phyloP scores from a whole-genome alignment of 1,284 basidiomycete species.

The Moesziomyces sp. region DNA sequence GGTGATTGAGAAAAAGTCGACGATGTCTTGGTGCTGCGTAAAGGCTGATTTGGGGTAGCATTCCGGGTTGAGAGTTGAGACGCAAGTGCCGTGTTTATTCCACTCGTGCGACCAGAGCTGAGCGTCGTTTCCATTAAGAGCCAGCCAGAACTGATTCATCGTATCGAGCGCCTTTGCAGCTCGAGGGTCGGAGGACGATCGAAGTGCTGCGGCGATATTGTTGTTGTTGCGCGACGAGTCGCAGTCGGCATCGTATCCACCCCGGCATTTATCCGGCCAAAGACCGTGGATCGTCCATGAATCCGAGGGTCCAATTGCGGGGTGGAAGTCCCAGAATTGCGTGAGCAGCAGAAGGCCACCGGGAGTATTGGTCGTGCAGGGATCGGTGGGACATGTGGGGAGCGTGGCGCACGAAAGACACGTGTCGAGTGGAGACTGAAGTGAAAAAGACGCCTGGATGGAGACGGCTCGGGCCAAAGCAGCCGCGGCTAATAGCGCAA shows the following conservation, averaged over 20 bases:
- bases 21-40: slow-evolving; percentile 29
- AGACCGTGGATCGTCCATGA: slow-evolving; percentile 53
- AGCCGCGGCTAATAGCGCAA: background rate
- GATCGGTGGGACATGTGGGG: slow-evolving; percentile 19
- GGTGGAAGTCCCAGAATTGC: slow-evolving; percentile 53
- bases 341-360: slow-evolving; percentile 51
- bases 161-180: slow-evolving; percentile 26
- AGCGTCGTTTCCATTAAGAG: slow-evolving; percentile 40
- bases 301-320: slow-evolving; percentile 46
- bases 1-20: slow-evolving; percentile 52
- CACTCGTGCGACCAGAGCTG: slow-evolving; percentile 50
- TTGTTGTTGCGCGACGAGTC: slow-evolving; percentile 29
- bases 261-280: slow-evolving; percentile 52
- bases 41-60: slow-evolving; percentile 37
- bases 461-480: background rate
- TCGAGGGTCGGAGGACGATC: slow-evolving; percentile 8
- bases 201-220: slow-evolving; percentile 33
- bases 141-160: slow-evolving; percentile 56
- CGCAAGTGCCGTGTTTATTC: slow-evolving; percentile 51
- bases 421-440: slow-evolving; percentile 4
- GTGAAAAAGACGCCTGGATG: background rate
- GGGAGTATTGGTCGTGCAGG: slow-evolving; percentile 47
- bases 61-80: slow-evolving; percentile 40
- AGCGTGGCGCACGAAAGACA: slow-evolving; percentile 37
- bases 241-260: slow-evolving; percentile 42